Evolutionary conservation across 768 basidiomycete genomes (phyloP).

Genomic region (Leccinum ochraceum): DNA sequence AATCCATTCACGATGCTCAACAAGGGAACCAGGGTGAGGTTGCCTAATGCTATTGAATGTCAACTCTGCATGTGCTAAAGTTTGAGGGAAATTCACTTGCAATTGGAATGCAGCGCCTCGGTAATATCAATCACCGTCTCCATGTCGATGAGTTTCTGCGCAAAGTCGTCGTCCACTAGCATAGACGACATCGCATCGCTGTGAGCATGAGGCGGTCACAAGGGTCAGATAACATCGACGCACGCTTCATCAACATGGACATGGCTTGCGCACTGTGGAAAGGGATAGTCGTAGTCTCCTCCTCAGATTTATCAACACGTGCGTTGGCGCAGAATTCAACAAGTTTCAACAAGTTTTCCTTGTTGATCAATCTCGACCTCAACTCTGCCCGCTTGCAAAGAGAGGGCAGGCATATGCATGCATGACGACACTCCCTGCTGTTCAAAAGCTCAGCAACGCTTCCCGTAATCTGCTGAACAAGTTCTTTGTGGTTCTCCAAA

Average conservation of each 20-base stretch:
- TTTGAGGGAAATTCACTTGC: constrained; percentile 7
- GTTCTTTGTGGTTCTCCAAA: constrained; percentile 2
- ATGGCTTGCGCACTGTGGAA: constrained; percentile 31
- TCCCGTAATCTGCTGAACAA: constrained; percentile 3
- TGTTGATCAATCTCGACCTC: constrained; percentile 13
- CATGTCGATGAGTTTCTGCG: constrained; percentile 17
- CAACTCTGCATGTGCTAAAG: background rate
- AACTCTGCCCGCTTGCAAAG: constrained; percentile 26
- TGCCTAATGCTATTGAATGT: constrained; percentile 16
- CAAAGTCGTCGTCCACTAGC: constrained; percentile 17
- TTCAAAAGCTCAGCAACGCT: constrained; percentile 21
- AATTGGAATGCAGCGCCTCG: constrained; percentile 16
- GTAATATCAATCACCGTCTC: constrained; percentile 19
- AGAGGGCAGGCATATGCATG: constrained; percentile 31
- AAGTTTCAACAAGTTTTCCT: constrained; percentile 21
- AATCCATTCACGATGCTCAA: constrained; percentile 22
- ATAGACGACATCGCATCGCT: background rate
- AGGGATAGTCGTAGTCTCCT: constrained; percentile 18
- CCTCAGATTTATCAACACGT: constrained; percentile 9
- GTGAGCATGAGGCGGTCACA: background rate
- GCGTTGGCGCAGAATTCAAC: constrained; percentile 21
- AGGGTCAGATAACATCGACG: background rate
- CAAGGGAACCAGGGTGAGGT: constrained; percentile 23
- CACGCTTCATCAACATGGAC: constrained; percentile 28
- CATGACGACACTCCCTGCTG: constrained; percentile 15